Evolutionary conservation across 176 grass and related monocot genomes (phyloP).

Genomic region (Chrysopogon serrulatus): DNA sequence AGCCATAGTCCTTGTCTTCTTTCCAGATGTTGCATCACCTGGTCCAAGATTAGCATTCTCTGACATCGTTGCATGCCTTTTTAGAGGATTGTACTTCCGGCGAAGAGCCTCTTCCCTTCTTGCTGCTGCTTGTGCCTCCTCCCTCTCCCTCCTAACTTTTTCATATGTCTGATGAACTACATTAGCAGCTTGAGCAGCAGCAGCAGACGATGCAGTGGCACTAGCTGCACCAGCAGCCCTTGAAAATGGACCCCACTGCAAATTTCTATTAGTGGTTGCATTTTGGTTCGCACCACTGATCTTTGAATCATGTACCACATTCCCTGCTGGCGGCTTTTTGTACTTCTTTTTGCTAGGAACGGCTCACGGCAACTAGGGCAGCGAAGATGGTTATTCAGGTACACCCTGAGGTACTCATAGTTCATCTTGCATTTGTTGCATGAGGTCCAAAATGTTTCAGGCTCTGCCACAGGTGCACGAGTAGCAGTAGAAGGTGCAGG

Average conservation of each 20-base stretch:
- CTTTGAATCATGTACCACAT: slow-evolving; percentile 20
- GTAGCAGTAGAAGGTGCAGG: neutral
- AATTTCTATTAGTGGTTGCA: slow-evolving; percentile 20
- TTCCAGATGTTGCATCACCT: slow-evolving; percentile 1
- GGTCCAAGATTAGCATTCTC: neutral
- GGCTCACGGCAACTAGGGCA: slow-evolving; percentile 30
- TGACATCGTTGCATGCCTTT: slow-evolving; percentile 32
- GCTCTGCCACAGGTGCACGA: neutral
- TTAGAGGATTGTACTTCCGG: slow-evolving; percentile 45
- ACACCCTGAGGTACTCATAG: slow-evolving; percentile 39
- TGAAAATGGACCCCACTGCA: slow-evolving; percentile 50
- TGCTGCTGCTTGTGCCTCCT: slow-evolving; percentile 48
- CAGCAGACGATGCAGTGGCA: slow-evolving; percentile 58
- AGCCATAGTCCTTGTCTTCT: slow-evolving; percentile 1
- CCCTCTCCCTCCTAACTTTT: slow-evolving; percentile 47
- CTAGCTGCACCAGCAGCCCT: slow-evolving; percentile 56
- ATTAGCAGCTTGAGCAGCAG: slow-evolving; percentile 55
- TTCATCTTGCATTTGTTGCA: slow-evolving; percentile 42
- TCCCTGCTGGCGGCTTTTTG: slow-evolving; percentile 13
- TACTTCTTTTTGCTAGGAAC: slow-evolving; percentile 26
- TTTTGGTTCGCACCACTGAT: slow-evolving; percentile 18
- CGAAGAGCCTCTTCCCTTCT: slow-evolving; percentile 50
- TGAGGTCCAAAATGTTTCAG: slow-evolving; percentile 40
- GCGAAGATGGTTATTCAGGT: slow-evolving; percentile 32
- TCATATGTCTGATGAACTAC: slow-evolving; percentile 53